Evolutionary conservation across 1,284 basidiomycete species (phyloP).

Genomic region (Trametes sp.): DNA sequence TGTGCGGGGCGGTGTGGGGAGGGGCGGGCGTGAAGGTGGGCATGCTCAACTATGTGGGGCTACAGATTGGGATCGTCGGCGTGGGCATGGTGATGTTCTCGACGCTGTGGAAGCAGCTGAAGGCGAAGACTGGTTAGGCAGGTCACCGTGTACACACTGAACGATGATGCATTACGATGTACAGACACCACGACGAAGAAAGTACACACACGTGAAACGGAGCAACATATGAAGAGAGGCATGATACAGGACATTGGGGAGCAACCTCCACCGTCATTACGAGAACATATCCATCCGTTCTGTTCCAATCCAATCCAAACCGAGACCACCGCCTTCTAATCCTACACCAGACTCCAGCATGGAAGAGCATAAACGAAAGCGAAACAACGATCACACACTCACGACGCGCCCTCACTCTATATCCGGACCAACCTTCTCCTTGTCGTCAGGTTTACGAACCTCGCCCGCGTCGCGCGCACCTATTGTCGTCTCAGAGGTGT

Average conservation of each 20-base stretch:
- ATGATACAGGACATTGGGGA: constrained; percentile 9
- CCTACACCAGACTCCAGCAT: constrained; percentile 2
- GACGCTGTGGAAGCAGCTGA: constrained; percentile 67
- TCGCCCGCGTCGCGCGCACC: background rate
- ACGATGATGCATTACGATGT: background rate
- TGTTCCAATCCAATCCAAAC: background rate
- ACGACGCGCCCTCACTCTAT: constrained; percentile 26
- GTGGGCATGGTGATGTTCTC: constrained; percentile 62
- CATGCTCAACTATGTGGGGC: constrained; percentile 67
- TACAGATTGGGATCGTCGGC: constrained; percentile 68
- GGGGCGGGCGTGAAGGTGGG: constrained; percentile 70
- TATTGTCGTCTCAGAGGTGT: constrained; percentile 23
- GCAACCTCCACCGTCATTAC: constrained; percentile 9
- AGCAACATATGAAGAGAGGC: background rate
- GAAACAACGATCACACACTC: background rate
- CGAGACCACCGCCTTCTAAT: background rate
- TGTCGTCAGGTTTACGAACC: constrained; percentile 29
- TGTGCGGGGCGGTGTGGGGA: constrained; percentile 72
- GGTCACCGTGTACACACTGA: background rate
- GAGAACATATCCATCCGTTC: constrained; percentile 14
- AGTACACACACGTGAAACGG: background rate
- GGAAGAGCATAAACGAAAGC: background rate
- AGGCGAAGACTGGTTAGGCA: constrained; percentile 58
- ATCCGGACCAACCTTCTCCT: constrained; percentile 45
- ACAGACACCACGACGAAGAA: background rate